Conservation (phyloP, 2,329 filamentous ascomycete species). For the Orbilia quercus region DNA sequence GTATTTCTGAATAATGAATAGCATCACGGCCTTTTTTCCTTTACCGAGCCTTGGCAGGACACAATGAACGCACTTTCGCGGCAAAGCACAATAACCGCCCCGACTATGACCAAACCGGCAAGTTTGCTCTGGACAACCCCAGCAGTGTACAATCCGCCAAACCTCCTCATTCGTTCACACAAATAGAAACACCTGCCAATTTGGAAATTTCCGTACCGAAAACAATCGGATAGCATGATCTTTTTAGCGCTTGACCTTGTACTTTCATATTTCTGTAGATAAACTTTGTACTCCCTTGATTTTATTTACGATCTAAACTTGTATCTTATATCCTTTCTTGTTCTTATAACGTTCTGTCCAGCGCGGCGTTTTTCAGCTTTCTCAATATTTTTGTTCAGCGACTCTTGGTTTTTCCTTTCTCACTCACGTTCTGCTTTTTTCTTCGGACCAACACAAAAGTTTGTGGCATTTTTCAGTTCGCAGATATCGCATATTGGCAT, state of each 20-base stretch:
- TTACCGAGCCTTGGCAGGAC: slow-evolving; percentile 14
- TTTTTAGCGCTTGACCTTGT: slow-evolving; percentile 32
- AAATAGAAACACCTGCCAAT: slow-evolving; percentile 46
- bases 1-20: neutral
- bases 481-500: neutral
- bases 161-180: slow-evolving; percentile 39
- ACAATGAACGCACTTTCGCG: slow-evolving; percentile 37
- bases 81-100: slow-evolving; percentile 45
- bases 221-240: neutral
- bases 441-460: slow-evolving; percentile 53
- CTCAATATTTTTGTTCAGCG: slow-evolving; percentile 1
- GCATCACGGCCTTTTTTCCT: neutral
- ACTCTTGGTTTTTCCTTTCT: slow-evolving; percentile 14
- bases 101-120: slow-evolving; percentile 23
- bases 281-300: slow-evolving; percentile 14
- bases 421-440: slow-evolving; percentile 11
- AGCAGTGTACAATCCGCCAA: neutral
- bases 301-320: neutral
- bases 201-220: slow-evolving; percentile 27
- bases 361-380: slow-evolving; percentile 32
- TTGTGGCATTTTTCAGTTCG: slow-evolving; percentile 41
- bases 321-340: slow-evolving; percentile 2
- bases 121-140: slow-evolving; percentile 30
- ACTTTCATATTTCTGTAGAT: slow-evolving; percentile 17
- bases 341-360: slow-evolving; percentile 34